These are phyloP conservation scores for Ogataea parapolymorpha DNA, from an alignment of 805 yeast genomes.

Conservation along the genomic window DNA sequence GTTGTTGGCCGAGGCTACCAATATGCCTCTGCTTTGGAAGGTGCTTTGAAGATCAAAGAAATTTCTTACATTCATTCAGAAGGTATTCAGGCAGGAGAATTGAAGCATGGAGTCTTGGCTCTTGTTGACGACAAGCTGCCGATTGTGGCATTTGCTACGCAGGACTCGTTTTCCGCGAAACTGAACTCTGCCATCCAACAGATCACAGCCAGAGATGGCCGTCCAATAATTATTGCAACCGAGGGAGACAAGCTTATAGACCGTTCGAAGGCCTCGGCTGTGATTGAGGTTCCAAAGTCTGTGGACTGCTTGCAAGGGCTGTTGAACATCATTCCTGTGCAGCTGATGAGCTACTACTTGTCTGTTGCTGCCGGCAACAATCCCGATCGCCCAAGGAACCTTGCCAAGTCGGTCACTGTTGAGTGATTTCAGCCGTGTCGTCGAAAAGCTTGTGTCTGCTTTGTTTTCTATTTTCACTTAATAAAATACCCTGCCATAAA, in stretches of 20 bases:
- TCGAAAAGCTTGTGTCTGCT: constrained; percentile 1
- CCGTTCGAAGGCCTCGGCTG: constrained; percentile 55
- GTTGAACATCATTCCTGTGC: constrained; percentile 90
- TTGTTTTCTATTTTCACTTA: constrained; percentile 7
- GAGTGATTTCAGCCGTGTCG: constrained; percentile 48
- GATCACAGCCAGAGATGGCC: constrained; percentile 95
- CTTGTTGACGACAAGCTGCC: constrained; percentile 93
- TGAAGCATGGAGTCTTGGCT: constrained; percentile 97
- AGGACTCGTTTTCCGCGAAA: constrained; percentile 94
- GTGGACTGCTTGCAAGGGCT: constrained; percentile 98
- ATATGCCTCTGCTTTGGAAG: constrained; percentile 95
- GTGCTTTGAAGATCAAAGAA: constrained; percentile 97
- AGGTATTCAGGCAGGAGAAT: constrained; percentile 98
- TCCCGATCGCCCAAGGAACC: constrained; percentile 97
- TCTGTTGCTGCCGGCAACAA: constrained; percentile 94
- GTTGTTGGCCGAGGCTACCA: constrained; percentile 97
- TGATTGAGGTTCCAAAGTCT: constrained; percentile 88
- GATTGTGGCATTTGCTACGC: constrained; percentile 91
- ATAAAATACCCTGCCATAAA: constrained; percentile 11
- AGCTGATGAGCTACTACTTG: constrained; percentile 94
- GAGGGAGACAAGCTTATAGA: constrained; percentile 67
- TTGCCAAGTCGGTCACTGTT: constrained; percentile 97
- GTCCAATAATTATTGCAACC: constrained; percentile 90
- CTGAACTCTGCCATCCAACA: constrained; percentile 94
- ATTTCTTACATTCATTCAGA: constrained; percentile 98